Conservation (phyloP, 2,329 filamentous ascomycete species). For the Fusarium torulosum region DNA sequence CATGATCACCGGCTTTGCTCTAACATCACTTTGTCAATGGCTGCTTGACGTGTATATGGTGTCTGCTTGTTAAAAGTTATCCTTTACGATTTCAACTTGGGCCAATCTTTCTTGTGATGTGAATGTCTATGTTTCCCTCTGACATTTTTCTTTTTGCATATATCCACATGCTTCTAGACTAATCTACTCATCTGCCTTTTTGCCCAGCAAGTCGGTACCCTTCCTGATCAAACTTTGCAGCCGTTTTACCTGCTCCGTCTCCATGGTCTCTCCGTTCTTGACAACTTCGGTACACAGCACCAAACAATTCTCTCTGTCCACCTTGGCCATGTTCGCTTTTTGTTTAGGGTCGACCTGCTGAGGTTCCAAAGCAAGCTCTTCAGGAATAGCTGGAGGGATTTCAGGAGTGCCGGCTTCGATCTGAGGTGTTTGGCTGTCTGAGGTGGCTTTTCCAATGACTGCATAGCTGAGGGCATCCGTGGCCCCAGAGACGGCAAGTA, state of each 20-base stretch:
- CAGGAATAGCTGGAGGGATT: constrained; percentile 42
- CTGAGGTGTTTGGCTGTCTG: constrained; percentile 34
- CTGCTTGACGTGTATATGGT: constrained; percentile 45
- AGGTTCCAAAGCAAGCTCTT: constrained; percentile 59
- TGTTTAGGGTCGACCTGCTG: constrained; percentile 61
- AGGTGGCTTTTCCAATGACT: constrained; percentile 59
- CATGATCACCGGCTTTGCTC: constrained; percentile 56
- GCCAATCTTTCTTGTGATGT: neutral
- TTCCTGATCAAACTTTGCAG: constrained; percentile 64
- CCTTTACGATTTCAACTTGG: constrained; percentile 23
- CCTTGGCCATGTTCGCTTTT: constrained; percentile 60
- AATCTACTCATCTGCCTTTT: constrained; percentile 37
- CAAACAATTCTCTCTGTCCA: constrained; percentile 72
- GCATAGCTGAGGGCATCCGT: constrained; percentile 60
- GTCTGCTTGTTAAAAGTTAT: constrained; percentile 40
- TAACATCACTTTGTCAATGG: constrained; percentile 51
- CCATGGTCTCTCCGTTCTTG: constrained; percentile 58
- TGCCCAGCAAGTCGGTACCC: constrained; percentile 61
- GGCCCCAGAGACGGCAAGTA: constrained; percentile 59
- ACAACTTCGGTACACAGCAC: constrained; percentile 69
- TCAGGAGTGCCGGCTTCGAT: constrained; percentile 34
- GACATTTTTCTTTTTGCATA: neutral
- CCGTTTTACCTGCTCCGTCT: constrained; percentile 54
- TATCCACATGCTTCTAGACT: neutral
- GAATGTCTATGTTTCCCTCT: neutral